These are phyloP conservation scores for Triticum aestivum DNA, from an alignment of 176 grass and related monocot genomes.

Conservation along the genomic window DNA sequence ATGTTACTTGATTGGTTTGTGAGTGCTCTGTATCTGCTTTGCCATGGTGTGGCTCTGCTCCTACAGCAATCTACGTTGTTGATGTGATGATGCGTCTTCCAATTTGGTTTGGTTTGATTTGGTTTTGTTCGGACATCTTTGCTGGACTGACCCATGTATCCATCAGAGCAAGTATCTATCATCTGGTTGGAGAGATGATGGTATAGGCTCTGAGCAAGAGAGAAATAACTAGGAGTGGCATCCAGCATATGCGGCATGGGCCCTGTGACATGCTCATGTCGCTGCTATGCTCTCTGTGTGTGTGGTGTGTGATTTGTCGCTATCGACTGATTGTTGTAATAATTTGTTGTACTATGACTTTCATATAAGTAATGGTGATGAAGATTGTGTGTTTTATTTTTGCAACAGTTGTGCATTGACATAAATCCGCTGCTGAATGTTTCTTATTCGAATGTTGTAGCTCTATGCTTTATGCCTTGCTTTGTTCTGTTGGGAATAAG, in stretches of 20 bases:
- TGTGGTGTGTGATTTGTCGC: neutral
- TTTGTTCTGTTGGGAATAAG: too few species aligned
- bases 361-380: too few species aligned
- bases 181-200: neutral
- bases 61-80: too few species aligned
- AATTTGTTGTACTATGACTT: neutral
- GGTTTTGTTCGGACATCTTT: neutral
- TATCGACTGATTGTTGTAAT: neutral
- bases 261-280: neutral
- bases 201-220: neutral
- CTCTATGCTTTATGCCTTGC: too few species aligned
- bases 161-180: neutral
- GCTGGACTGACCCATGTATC: too few species aligned
- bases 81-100: too few species aligned
- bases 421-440: too few species aligned
- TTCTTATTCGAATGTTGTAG: too few species aligned
- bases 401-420: too few species aligned
- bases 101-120: neutral
- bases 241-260: neutral
- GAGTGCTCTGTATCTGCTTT: neutral
- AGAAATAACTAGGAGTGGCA: neutral
- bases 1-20: neutral
- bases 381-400: too few species aligned
- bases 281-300: neutral
- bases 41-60: neutral